phyloP scores from a whole-genome alignment of 768 basidiomycete species.

The Hemileccinum impolitum region DNA sequence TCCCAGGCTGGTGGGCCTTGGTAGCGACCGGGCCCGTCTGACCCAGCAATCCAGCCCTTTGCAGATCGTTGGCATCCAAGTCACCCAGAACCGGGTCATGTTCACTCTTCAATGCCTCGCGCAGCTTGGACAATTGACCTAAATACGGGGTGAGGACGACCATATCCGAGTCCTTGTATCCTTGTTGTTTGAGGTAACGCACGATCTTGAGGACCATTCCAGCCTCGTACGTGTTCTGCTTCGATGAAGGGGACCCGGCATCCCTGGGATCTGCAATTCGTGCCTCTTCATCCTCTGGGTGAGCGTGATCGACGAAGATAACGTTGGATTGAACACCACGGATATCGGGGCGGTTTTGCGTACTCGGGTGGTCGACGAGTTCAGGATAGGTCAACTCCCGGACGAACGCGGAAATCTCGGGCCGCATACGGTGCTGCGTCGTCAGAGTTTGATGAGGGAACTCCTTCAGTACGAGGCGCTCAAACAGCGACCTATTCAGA shows the following conservation, averaged over 20 bases:
- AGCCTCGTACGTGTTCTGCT: constrained; percentile 59
- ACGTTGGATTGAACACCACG: constrained; percentile 57
- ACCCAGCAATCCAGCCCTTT: constrained; percentile 52
- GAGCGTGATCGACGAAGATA: constrained; percentile 57
- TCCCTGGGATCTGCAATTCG: constrained; percentile 47
- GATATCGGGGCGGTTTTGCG: constrained; percentile 47
- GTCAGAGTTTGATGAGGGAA: constrained; percentile 59
- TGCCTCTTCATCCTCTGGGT: constrained; percentile 50
- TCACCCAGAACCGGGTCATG: constrained; percentile 42
- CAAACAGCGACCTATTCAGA: constrained; percentile 66
- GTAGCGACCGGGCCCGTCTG: constrained; percentile 32
- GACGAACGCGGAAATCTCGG: constrained; percentile 66
- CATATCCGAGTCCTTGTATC: constrained; percentile 56
- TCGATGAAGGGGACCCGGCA: constrained; percentile 48
- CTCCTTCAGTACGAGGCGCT: constrained; percentile 57
- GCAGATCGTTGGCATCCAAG: constrained; percentile 40
- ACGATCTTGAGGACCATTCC: constrained; percentile 66
- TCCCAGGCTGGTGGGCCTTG: constrained; percentile 36
- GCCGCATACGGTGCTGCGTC: constrained; percentile 70
- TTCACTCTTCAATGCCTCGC: constrained; percentile 38
- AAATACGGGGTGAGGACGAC: constrained; percentile 70
- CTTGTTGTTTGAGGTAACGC: constrained; percentile 64
- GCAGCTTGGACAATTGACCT: constrained; percentile 56
- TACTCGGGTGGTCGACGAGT: constrained; percentile 53
- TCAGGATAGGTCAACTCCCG: constrained; percentile 66